Evolutionary conservation across 2,329 filamentous ascomycete species (phyloP).

Genomic region (Davidsoniella australis): DNA sequence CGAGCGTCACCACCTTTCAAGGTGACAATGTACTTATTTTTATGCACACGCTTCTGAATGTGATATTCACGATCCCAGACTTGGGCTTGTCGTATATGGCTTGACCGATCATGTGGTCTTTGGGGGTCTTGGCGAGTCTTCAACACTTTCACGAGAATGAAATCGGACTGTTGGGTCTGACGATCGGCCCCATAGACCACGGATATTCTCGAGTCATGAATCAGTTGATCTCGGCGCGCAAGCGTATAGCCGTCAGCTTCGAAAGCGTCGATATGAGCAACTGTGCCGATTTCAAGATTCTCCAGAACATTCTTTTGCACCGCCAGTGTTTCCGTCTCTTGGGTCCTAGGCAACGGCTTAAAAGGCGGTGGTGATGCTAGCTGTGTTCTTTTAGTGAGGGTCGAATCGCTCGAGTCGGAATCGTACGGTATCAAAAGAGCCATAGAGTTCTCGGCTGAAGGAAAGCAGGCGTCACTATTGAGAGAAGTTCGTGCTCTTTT

Average conservation of each 20-base stretch:
- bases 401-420: not conserved
- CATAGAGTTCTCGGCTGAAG: not conserved
- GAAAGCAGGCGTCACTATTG: not conserved
- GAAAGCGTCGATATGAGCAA: not conserved
- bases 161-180: not conserved
- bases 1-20: conserved; percentile 43
- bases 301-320: too few species aligned
- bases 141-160: conserved; percentile 6
- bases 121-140: not conserved
- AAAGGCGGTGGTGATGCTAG: not conserved
- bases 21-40: conserved; percentile 40
- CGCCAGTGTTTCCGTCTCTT: too few species aligned
- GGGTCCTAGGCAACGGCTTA: not conserved
- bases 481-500: too few species aligned
- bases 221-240: not conserved
- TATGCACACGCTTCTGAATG: conserved; percentile 32
- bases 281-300: too few species aligned
- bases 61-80: conserved; percentile 42
- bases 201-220: conserved; percentile 3
- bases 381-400: not conserved
- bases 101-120: not conserved
- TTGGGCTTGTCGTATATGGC: conserved; percentile 36
- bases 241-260: conserved; percentile 3
- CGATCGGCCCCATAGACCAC: conserved; percentile 1
- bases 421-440: not conserved